Percentiles rank a stretch among this genome's conserved stretches.
phyloP scores from a whole-genome alignment of 2,329 filamentous ascomycete genomes.

The Sphaerulina musiva region DNA sequence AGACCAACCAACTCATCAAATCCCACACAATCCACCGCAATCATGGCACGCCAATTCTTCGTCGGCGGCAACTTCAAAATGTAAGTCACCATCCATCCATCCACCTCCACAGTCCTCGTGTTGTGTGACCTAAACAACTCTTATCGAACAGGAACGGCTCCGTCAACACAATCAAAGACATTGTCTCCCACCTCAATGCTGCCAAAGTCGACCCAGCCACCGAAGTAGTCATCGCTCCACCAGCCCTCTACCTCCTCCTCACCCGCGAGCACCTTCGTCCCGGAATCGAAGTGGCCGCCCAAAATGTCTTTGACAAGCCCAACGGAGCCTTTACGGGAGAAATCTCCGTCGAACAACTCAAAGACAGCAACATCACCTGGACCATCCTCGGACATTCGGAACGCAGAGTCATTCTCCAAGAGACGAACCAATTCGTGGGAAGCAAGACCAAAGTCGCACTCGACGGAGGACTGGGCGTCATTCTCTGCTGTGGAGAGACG shows the following conservation, averaged over 20 bases:
- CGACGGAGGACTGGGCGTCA: constrained; percentile 79
- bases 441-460: constrained; percentile 91
- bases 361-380: constrained; percentile 84
- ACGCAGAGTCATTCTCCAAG: constrained; percentile 80
- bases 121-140: constrained; percentile 1
- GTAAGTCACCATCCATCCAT: constrained; percentile 47
- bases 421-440: constrained; percentile 76
- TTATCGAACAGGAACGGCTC: constrained; percentile 75
- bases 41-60: constrained; percentile 40
- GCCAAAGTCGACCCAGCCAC: constrained; percentile 68
- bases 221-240: constrained; percentile 94
- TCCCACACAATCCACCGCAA: constrained; percentile 22
- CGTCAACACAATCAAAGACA: constrained; percentile 56
- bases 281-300: constrained; percentile 78
- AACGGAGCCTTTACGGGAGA: constrained; percentile 96
- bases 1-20: neutral
- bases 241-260: constrained; percentile 81
- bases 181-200: constrained; percentile 81
- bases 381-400: constrained; percentile 90
- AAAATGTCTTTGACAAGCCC: constrained; percentile 87
- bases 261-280: constrained; percentile 70
- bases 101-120: neutral
- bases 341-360: constrained; percentile 85
- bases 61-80: constrained; percentile 84
- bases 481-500: constrained; percentile 95